Conservation (phyloP, 2,329 filamentous ascomycete genomes). For the Ophiostoma australiae region DNA sequence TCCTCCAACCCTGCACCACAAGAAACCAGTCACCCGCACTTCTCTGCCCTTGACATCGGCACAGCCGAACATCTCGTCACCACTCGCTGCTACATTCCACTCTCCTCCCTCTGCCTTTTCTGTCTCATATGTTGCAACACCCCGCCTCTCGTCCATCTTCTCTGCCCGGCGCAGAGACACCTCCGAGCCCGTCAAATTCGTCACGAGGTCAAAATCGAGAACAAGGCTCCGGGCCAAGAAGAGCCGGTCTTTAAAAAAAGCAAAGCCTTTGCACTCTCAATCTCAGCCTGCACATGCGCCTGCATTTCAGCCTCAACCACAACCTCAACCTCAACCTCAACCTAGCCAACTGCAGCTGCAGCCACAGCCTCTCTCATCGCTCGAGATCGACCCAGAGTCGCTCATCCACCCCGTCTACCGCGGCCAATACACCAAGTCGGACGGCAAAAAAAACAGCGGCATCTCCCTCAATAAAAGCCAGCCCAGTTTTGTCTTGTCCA, state of each 20-base stretch:
- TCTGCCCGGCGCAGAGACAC: conserved; percentile 3
- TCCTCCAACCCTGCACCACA: conserved; percentile 7
- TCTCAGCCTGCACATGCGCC: neutral
- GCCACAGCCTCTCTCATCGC: neutral
- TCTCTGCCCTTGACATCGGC: neutral
- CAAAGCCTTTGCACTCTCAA: neutral
- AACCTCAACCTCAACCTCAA: neutral
- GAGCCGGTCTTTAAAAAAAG: neutral
- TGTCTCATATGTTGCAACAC: neutral
- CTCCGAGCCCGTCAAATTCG: neutral
- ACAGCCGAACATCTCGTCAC: neutral
- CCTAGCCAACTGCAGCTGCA: neutral
- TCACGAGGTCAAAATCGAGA: neutral
- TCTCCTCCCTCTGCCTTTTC: neutral
- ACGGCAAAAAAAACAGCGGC: conserved; percentile 26
- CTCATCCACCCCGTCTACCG: conserved; percentile 14
- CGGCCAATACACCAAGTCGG: conserved; percentile 4
- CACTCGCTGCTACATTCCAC: neutral
- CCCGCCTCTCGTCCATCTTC: conserved; percentile 5
- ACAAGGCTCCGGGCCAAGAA: neutral
- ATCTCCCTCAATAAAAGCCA: conserved; percentile 19
- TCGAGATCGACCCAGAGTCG: neutral
- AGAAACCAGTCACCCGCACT: neutral
- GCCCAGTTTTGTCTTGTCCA: neutral
- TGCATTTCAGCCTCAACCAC: neutral